Base-by-base conservation (phyloP, 805 yeast species). In the Myxozyma kluyveri region DNA sequence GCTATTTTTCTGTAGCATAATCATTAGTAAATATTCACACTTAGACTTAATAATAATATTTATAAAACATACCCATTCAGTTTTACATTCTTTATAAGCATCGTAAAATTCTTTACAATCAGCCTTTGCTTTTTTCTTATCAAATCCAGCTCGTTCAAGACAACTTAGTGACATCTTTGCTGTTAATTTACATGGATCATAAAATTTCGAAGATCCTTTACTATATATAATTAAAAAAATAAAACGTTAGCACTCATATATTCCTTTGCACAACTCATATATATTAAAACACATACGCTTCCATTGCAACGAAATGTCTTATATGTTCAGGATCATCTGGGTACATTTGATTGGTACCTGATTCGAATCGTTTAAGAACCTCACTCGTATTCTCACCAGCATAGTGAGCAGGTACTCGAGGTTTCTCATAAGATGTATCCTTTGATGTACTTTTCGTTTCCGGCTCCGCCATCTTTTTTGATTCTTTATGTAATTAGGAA, bases 121-220 rank as follows among this genome's bases (percentile, higher is more conserved):
- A 47, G 74, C 81, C 64, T 65, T 81, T 22, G 54, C 54, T 4
- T 31, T 31, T 36, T 54, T 54, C 73, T 75, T 79, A 73, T 80
- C 88, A 73, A 79, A 83, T 61, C 83, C 76, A 65, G 90, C 87
- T 45, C 85, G 69, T 61, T 88, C 91, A 67, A 91, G 73, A 63
- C 99, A 91, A 59, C 79, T 79, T 59, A 89, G 73, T 40, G 96
- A 86, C 82, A 95, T 91, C 65, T 82, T 83, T 7, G 96, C 77
- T 33, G 93, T 83, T 64, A 89, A 93, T 42, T 83, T 85, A 69
- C 99, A 91, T 0, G 99, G 99, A 66, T 91, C 97, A 64, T 85
- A 91, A 68, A 76, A 93, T 65, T 85, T 81, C 4, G 95, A 83
- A 2, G 95, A 84, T 31, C 79, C 90, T 63, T 91, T 90, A 17